Conservation (phyloP, 352 stramenopile genomes). For the Blastocystis hominis region DNA sequence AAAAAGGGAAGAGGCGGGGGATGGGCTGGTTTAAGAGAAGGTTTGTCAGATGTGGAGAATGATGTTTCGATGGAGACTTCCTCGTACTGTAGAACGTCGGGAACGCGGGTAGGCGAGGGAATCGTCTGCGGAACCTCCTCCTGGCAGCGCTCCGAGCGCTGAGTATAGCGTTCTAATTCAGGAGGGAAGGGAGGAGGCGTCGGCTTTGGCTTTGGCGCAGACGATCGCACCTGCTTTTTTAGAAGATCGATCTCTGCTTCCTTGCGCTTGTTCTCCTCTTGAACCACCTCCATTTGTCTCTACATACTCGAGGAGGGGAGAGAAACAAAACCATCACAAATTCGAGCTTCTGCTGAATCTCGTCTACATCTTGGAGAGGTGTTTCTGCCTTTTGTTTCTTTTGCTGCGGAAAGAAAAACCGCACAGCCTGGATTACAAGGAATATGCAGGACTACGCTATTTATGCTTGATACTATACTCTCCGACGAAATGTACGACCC, state of each 20-base stretch:
- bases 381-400: not conserved
- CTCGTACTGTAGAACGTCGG: not conserved
- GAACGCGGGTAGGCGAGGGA: not conserved
- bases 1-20: not conserved
- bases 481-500: not conserved
- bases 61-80: not conserved
- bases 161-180: not conserved
- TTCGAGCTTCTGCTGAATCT: constrained; percentile 21
- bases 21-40: not conserved
- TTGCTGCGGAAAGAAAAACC: not conserved
- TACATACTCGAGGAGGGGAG: not conserved
- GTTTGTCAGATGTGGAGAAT: too few relatives aligned
- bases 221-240: not conserved
- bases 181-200: constrained; percentile 23
- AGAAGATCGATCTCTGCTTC: not conserved
- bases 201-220: not conserved
- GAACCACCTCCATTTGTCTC: constrained; percentile 29
- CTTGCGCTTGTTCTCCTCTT: constrained; percentile 18
- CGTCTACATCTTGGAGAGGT: not conserved
- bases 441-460: not conserved
- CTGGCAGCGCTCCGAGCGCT: not conserved
- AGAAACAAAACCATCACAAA: not conserved
- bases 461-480: not conserved
- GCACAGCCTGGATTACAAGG: not conserved
- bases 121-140: not conserved